Base-by-base conservation (phyloP, 768 basidiomycete genomes). In the Auriscalpium orientale region DNA sequence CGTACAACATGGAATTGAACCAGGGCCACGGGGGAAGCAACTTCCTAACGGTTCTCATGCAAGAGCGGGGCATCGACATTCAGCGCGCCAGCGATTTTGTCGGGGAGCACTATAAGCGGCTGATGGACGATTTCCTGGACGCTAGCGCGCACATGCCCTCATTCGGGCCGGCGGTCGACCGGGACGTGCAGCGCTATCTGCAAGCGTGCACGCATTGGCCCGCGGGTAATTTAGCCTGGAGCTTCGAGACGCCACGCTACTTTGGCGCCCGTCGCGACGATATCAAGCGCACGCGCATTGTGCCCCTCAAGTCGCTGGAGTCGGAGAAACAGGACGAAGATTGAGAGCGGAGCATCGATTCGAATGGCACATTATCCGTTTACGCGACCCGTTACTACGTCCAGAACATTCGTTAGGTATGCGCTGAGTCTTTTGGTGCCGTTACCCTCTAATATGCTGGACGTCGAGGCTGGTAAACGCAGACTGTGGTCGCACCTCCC, bases 1-100 rank as follows among this genome's bases (percentile, higher is more conserved):
- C 83, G 8, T 88, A 87, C 68, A 81, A 85, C 67, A 81, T 84
- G 78, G 85, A 89, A 62, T 82, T 85, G 62, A 76, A 79, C 51
- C 79, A 79, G 62, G 87, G 84, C 18, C 78, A 81, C 53, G 73
- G 70, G 28, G 81, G 80, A 55, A 86, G 85, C 65, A 89, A 87
- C 65, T 75, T 87, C 61, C 72, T 89, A 49, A 83, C 82, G 8
- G 82, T 87, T 36, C 75, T 85, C 57, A 85, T 86, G 81, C 67
- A 78, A 56, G 76, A 79, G 59, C 75, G 75, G 53, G 62, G 69
- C 20, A 67, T 84, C 49, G 72, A 74, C 53, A 71, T 87, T 49
- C 85, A 87, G 67, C 74, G 76, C 28, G 81, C 85, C 0, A 74
- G 77, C 36, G 79, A 88, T 65, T 74, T 76, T 59, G 75, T 82